These are phyloP conservation scores for Cercospora zeina DNA, from an alignment of 2,329 filamentous ascomycete genomes.

Conservation along the genomic window DNA sequence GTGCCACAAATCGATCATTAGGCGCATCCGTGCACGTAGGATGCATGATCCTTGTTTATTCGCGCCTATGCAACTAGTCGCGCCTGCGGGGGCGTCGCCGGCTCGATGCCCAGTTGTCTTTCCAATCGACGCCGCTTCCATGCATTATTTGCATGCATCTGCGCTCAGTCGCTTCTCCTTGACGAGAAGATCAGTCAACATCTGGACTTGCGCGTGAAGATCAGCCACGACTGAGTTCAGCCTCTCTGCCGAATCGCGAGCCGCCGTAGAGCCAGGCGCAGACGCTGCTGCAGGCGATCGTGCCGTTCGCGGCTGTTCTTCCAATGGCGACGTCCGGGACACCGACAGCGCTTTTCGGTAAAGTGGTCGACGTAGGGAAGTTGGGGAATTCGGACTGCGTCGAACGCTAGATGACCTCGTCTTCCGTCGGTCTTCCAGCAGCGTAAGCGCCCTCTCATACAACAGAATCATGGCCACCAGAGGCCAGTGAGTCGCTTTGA, in stretches of 20 bases:
- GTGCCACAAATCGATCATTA: conserved; percentile 11
- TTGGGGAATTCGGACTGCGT: conserved; percentile 23
- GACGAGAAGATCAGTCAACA: conserved; percentile 25
- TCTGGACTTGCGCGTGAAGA: conserved; percentile 29
- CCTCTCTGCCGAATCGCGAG: conserved; percentile 22
- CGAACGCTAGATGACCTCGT: conserved; percentile 23
- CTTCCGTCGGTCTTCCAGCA: conserved; percentile 24
- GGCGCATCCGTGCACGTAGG: conserved; percentile 12
- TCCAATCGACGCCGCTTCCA: conserved; percentile 19
- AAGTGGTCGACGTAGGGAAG: conserved; percentile 27
- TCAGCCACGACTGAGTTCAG: conserved; percentile 30
- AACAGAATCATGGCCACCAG: conserved; percentile 67
- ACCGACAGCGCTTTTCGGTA: conserved; percentile 24
- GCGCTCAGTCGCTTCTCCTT: conserved; percentile 16
- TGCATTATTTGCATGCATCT: conserved; percentile 12
- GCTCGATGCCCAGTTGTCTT: conserved; percentile 16
- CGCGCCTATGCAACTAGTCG: conserved; percentile 23
- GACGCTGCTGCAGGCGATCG: conserved; percentile 23
- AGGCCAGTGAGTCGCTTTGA: conserved; percentile 63
- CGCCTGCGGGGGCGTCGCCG: conserved; percentile 11
- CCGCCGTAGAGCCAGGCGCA: conserved; percentile 13
- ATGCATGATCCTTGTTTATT: conserved; percentile 20
- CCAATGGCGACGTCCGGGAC: conserved; percentile 24
- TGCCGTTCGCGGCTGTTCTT: conserved; percentile 25
- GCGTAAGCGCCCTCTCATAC: conserved; percentile 57